Evolutionary conservation across 1,139 yeast species (phyloP), one percentile per base, ranked within the genome.

Genomic region (Blastobotrys persicus): DNA sequence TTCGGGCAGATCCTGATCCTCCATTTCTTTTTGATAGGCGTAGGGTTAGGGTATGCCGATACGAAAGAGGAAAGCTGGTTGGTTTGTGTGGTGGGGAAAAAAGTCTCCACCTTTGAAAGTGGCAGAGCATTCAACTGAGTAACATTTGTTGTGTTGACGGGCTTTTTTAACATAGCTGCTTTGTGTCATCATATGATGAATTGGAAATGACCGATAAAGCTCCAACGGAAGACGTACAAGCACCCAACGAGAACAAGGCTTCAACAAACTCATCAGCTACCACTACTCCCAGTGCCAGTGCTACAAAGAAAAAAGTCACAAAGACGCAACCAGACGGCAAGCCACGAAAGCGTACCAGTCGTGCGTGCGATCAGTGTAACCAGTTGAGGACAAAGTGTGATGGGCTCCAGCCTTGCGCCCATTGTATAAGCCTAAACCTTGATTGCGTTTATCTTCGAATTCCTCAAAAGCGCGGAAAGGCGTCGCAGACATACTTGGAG

Each of bases 291-390:
- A n/a, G n/a, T n/a, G n/a, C n/a, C n/a, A 31, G 14, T 23, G n/a
- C 35, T 16, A 26, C 26, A 19, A 18, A 23, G 11, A 23, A 34
- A 12, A 33, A 33, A 9, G 19, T 16, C 31, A 35, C 16, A 13
- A n/a, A n/a, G 19, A 19, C 40, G 40, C 23, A 32, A 32, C 20
- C 20, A 43, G 13, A 6, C 39, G 37, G 37, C 46, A n/a, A 45
- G 31, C 18, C 39, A 9, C 40, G 53, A 11, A 59, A 62, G 40
- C 59, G 68, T n/a, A 63, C 64, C 26, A 59, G 62, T 12, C 50
- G 74, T 32, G 76, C 76, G 1, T 72, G 76, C 51, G 76, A 72
- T 53, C 64, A 64, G 28, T 72, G 76, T 58, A 71, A 72, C 52
- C 63, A 64, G 42, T 64, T 68, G 40, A 60, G 75, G 44, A 70